A percentile compares a stretch with the other conserved stretches of the same genome.
Conservation (phyloP, 495 filamentous ascomycete species). For the Aspergillus nanangensis region DNA sequence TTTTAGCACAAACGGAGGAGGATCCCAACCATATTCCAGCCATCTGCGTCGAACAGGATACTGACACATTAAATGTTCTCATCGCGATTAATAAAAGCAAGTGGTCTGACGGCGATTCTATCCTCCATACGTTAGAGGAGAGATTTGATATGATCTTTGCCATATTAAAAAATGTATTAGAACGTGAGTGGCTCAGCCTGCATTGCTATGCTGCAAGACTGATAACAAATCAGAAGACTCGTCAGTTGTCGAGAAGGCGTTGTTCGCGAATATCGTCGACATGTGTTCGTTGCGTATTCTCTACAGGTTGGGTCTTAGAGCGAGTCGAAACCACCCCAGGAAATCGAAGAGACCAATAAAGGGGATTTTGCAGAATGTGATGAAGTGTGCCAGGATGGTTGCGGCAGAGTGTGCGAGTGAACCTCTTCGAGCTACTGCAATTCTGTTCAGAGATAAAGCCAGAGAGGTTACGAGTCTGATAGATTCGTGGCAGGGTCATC, state of each 20-base stretch:
- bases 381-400: slow-evolving; percentile 10
- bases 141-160: slow-evolving; percentile 20
- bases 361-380: slow-evolving; percentile 10
- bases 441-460: slow-evolving; percentile 11
- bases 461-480: slow-evolving; percentile 8
- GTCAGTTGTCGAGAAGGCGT: slow-evolving; percentile 11
- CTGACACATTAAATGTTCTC: slow-evolving; percentile 16
- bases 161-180: slow-evolving; percentile 18
- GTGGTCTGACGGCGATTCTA: slow-evolving; percentile 9
- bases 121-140: slow-evolving; percentile 12
- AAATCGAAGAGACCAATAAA: slow-evolving; percentile 11
- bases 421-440: slow-evolving; percentile 8
- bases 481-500: slow-evolving; percentile 4
- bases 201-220: slow-evolving; percentile 8
- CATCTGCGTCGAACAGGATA: slow-evolving; percentile 27
- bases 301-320: slow-evolving; percentile 21
- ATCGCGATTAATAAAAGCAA: slow-evolving; percentile 21
- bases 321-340: slow-evolving; percentile 11
- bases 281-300: slow-evolving; percentile 22
- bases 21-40: slow-evolving; percentile 19
- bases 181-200: slow-evolving; percentile 15
- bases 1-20: slow-evolving; percentile 19
- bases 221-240: slow-evolving; percentile 9
- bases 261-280: slow-evolving; percentile 18
- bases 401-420: slow-evolving; percentile 7